A percentile compares a stretch with the other conserved stretches of the same genome.
Conservation (phyloP, 148 eudicot genomes). For the Polygonum maritimum region DNA sequence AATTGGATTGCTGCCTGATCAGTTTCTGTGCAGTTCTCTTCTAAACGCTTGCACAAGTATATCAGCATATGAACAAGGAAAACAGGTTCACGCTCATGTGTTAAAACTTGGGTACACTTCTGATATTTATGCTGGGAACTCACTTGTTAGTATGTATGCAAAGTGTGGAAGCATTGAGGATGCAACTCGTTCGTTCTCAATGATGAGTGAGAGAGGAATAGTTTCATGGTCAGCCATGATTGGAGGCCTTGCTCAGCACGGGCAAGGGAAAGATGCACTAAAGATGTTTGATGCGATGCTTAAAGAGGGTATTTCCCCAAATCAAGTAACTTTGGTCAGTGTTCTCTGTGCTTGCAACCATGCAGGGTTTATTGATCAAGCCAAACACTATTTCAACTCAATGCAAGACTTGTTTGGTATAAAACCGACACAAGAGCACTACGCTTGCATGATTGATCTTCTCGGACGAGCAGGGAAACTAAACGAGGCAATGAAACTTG, state of each 20-base stretch:
- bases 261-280: conserved; percentile 57
- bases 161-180: conserved; percentile 67
- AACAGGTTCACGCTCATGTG: conserved; percentile 58
- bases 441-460: conserved; percentile 74
- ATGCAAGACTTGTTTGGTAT: conserved; percentile 45
- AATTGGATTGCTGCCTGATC: conserved; percentile 39
- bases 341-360: conserved; percentile 68
- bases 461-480: conserved; percentile 56
- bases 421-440: conserved; percentile 54
- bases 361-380: conserved; percentile 57
- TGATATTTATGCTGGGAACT: conserved; percentile 59
- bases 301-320: conserved; percentile 36
- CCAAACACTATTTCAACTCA: conserved; percentile 36
- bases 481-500: conserved; percentile 40
- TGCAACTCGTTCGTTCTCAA: conserved; percentile 44
- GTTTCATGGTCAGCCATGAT: conserved; percentile 76
- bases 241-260: conserved; percentile 78
- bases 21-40: conserved; percentile 57
- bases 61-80: conserved; percentile 71
- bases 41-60: conserved; percentile 59
- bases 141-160: conserved; percentile 75
- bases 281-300: conserved; percentile 45
- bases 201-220: conserved; percentile 40
- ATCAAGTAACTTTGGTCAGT: conserved; percentile 61
- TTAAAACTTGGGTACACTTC: conserved; percentile 43